Percentiles rank a stretch among this genome's conserved stretches.
Evolutionary conservation across 768 basidiomycete species (phyloP).

Genomic region (Suillus placidus): DNA sequence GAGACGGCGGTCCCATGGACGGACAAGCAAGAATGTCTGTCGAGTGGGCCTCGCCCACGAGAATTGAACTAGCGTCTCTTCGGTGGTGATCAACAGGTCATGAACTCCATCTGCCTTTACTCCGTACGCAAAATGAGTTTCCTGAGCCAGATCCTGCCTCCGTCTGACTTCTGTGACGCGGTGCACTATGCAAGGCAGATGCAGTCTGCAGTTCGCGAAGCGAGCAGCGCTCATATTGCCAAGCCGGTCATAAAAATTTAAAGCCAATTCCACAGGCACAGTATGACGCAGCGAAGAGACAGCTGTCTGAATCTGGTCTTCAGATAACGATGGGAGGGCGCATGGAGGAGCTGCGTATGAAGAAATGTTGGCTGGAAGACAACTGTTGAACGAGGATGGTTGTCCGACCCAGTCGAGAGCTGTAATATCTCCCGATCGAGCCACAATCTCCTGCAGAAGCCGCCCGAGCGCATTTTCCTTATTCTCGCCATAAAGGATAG

Average conservation of each 20-base stretch:
- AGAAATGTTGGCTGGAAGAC: conserved; percentile 5
- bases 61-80: not conserved
- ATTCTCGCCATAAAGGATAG: not conserved
- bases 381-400: conserved; percentile 6
- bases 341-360: not conserved
- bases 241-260: not conserved
- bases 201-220: not conserved
- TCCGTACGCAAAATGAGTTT: not conserved
- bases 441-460: not conserved
- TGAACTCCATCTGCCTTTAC: not conserved
- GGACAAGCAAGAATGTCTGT: not conserved
- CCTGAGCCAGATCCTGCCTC: not conserved
- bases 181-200: not conserved
- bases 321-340: not conserved
- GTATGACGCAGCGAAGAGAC: not conserved
- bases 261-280: not conserved
- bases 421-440: conserved; percentile 1
- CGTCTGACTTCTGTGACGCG: not conserved
- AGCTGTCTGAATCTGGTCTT: not conserved
- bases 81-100: not conserved
- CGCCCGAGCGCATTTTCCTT: not conserved
- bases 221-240: not conserved
- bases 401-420: conserved; percentile 9
- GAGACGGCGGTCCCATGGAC: not conserved
- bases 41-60: not conserved